These are phyloP conservation scores for Xylaria sp. DNA, from an alignment of 2,329 filamentous ascomycete species.

Conservation along the genomic window DNA sequence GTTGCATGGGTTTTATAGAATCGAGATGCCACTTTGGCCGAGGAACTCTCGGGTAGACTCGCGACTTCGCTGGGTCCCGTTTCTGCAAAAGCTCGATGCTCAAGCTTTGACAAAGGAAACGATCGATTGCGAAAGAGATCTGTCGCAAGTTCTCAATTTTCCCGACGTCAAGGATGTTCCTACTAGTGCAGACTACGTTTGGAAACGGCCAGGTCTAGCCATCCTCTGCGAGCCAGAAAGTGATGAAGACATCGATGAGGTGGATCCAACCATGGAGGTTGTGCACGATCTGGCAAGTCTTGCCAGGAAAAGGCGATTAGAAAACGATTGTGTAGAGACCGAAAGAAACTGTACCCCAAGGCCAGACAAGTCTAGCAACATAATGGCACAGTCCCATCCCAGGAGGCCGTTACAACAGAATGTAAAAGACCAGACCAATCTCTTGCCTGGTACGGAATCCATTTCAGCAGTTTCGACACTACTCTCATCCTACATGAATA, in stretches of 20 bases:
- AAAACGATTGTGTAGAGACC: slow-evolving; percentile 4
- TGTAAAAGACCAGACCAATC: background rate
- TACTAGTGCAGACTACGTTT: slow-evolving; percentile 27
- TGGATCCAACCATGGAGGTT: background rate
- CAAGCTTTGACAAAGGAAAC: slow-evolving; percentile 21
- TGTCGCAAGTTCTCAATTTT: slow-evolving; percentile 6
- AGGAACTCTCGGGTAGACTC: slow-evolving; percentile 16
- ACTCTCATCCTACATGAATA: slow-evolving; percentile 28
- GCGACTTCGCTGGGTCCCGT: slow-evolving; percentile 28
- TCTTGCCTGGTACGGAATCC: slow-evolving; percentile 25
- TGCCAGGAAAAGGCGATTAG: slow-evolving; percentile 25
- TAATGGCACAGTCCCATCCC: slow-evolving; percentile 6
- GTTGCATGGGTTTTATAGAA: slow-evolving; percentile 9
- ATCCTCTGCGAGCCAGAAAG: slow-evolving; percentile 27
- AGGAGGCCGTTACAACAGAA: background rate
- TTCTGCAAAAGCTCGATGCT: slow-evolving; percentile 18
- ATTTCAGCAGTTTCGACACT: slow-evolving; percentile 24
- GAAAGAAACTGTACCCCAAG: background rate
- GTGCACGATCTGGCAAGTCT: slow-evolving; percentile 19
- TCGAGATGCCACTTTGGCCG: slow-evolving; percentile 16
- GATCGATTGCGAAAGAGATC: slow-evolving; percentile 16
- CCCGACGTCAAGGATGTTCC: slow-evolving; percentile 10
- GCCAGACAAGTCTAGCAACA: slow-evolving; percentile 15
- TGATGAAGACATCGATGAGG: slow-evolving; percentile 24
- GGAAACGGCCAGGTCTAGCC: slow-evolving; percentile 29